A percentile compares a stretch with the other conserved stretches of the same genome.
Conservation (phyloP, 306 rosid species). For the Quillaja saponaria region DNA sequence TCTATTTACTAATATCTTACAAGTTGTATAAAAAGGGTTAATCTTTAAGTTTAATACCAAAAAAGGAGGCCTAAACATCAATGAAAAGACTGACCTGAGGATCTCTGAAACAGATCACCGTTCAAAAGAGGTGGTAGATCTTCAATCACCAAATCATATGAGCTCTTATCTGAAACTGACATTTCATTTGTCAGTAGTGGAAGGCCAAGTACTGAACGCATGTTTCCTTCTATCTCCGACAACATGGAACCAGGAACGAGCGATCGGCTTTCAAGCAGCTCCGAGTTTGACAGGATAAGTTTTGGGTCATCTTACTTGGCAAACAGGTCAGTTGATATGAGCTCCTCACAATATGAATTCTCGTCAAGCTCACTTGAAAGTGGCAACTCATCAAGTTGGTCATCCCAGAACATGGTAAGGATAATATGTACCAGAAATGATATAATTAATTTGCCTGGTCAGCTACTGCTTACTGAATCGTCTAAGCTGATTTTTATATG, state of each 20-base stretch:
- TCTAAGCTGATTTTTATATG: background rate
- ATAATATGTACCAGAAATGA: background rate
- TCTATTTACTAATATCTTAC: background rate
- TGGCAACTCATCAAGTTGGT: constrained; percentile 22
- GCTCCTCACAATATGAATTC: constrained; percentile 25
- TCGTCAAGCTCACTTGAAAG: constrained; percentile 51
- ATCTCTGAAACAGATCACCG: constrained; percentile 62
- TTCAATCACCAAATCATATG: constrained; percentile 39
- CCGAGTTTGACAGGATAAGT: constrained; percentile 51
- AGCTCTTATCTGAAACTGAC: constrained; percentile 52
- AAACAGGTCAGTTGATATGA: constrained; percentile 44
- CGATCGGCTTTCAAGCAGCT: constrained; percentile 43
- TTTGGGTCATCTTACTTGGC: constrained; percentile 45
- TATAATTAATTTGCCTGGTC: background rate
- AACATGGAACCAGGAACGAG: constrained; percentile 37
- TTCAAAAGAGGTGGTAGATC: constrained; percentile 47
- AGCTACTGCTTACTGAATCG: background rate
- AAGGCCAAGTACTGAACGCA: constrained; percentile 54
- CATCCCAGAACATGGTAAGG: constrained; percentile 43
- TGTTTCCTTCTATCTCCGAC: constrained; percentile 43
- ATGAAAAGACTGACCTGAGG: constrained; percentile 25
- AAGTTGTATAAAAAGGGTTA: background rate
- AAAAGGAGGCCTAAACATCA: background rate
- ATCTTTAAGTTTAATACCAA: background rate
- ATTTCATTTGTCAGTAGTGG: constrained; percentile 75